Base-by-base conservation (phyloP, 2,329 filamentous ascomycete genomes). In the Colletotrichum sp. region DNA sequence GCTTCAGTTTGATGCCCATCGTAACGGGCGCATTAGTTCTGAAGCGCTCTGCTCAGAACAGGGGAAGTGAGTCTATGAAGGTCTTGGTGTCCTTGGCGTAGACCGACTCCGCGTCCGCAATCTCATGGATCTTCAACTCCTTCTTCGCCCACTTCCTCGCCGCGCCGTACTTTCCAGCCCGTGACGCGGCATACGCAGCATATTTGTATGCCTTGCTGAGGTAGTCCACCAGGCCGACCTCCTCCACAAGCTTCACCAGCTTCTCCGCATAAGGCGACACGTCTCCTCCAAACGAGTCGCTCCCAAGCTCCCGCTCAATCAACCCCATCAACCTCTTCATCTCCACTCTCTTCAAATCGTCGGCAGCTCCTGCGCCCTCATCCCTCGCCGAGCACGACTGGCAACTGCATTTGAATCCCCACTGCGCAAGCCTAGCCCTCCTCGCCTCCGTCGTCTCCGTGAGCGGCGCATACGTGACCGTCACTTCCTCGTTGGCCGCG, bases 401-500 rank as follows among this genome's bases (percentile, higher is more conserved):
- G 44, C 86, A 87, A n/a, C 80, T 82, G 71, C 77, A 78, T 30
- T 30, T 21, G 60, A 79, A 79, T 13, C 78, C 77, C 36, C 72
- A 71, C 63, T 84, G 82, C 80, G 81, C 81, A 62, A 85, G 77
- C 76, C 84, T 80, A 74, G 81, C 83, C 32, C 78, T 69, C 6
- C 84, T 78, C 30, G 79, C 71, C 16, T 76, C 74, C 77, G 81
- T 81, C n/a, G 81, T 79, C 59, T 82, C 80, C 15, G 78, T 80
- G 76, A 82, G 80, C 69, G 85, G 83, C 77, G 81, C 82, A 77
- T 86, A 86, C 0, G 81, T 81, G 6, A 85, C 34, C 0, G 82
- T 83, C 30, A 86, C 79, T 78, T 86, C 82, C 28, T 84, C 82
- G 3, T 81, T 83, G 2, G 68, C 72, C 24, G 67, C 63, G 36